Evolutionary conservation across 306 rosid species (phyloP).

Genomic region (Rosa multiflora): DNA sequence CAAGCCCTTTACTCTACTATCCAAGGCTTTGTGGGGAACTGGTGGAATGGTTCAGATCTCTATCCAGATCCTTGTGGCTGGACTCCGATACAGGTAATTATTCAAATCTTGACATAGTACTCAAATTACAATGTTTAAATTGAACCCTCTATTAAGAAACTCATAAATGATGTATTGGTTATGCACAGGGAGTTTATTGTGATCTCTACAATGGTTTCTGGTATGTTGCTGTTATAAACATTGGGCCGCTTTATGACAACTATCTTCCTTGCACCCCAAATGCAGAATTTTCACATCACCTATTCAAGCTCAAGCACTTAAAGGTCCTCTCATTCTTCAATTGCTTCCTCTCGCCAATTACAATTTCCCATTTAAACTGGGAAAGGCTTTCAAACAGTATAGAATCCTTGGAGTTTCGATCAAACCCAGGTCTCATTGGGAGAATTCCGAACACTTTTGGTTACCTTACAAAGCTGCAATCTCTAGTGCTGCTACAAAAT

Average conservation of each 20-base stretch:
- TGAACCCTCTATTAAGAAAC: background rate
- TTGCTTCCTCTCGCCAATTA: constrained; percentile 42
- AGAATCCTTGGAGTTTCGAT: constrained; percentile 46
- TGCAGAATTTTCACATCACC: constrained; percentile 34
- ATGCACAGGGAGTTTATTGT: constrained; percentile 51
- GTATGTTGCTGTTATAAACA: constrained; percentile 39
- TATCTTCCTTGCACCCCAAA: constrained; percentile 32
- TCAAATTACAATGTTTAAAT: background rate
- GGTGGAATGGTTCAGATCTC: constrained; percentile 63
- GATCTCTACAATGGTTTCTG: constrained; percentile 48
- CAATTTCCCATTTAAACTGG: constrained; percentile 44
- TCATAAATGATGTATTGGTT: background rate
- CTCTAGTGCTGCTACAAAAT: constrained; percentile 43
- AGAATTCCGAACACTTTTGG: constrained; percentile 44
- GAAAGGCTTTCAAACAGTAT: constrained; percentile 38
- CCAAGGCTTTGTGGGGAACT: constrained; percentile 50
- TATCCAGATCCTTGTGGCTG: constrained; percentile 69
- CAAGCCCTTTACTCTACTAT: constrained; percentile 43
- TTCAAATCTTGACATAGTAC: background rate
- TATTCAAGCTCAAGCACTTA: constrained; percentile 51
- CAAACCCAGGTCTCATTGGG: constrained; percentile 53
- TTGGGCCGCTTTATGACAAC: constrained; percentile 53
- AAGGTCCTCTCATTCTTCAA: constrained; percentile 38
- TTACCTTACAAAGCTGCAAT: constrained; percentile 40
- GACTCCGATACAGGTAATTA: constrained; percentile 56